These are phyloP conservation scores for Lithospermum erythrorhizon DNA, from an alignment of 257 asterid genomes.

Conservation along the genomic window DNA sequence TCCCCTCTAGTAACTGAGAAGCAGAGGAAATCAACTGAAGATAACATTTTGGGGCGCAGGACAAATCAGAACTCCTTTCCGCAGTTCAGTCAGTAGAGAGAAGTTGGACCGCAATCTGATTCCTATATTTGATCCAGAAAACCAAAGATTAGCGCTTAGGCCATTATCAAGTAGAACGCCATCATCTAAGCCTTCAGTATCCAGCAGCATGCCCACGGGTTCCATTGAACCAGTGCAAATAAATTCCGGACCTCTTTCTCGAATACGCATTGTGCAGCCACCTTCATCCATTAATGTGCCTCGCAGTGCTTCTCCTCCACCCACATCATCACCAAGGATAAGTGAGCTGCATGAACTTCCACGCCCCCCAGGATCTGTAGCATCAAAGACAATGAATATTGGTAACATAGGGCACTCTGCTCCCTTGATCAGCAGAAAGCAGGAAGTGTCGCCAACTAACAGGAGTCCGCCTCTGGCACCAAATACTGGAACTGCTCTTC, in stretches of 20 bases:
- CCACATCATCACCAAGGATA: conserved; percentile 44
- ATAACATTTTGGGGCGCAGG: conserved; percentile 23
- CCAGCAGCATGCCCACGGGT: conserved; percentile 48
- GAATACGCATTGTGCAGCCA: conserved; percentile 32
- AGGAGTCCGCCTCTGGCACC: conserved; percentile 33
- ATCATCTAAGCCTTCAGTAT: conserved; percentile 36
- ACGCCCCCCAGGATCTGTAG: conserved; percentile 71
- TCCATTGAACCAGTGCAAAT: conserved; percentile 36
- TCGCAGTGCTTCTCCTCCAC: conserved; percentile 54
- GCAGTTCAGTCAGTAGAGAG: conserved; percentile 45
- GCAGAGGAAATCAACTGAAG: conserved; percentile 35
- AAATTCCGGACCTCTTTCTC: conserved; percentile 34
- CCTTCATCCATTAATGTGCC: conserved; percentile 35
- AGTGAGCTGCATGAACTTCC: conserved; percentile 96
- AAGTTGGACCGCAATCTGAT: conserved; percentile 35
- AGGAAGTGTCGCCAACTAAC: conserved; percentile 55
- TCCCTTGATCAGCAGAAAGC: conserved; percentile 48
- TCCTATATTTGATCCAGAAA: conserved; percentile 30
- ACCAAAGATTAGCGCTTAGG: conserved; percentile 63
- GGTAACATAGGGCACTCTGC: conserved; percentile 64
- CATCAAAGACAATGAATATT: conserved; percentile 37
- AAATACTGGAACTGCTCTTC: conserved; percentile 62
- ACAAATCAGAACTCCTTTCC: conserved; percentile 42
- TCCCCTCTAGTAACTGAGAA: conserved; percentile 63
- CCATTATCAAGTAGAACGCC: conserved; percentile 74